Conservation (phyloP, 495 filamentous ascomycete species). For the Schizothecium vesticola region DNA sequence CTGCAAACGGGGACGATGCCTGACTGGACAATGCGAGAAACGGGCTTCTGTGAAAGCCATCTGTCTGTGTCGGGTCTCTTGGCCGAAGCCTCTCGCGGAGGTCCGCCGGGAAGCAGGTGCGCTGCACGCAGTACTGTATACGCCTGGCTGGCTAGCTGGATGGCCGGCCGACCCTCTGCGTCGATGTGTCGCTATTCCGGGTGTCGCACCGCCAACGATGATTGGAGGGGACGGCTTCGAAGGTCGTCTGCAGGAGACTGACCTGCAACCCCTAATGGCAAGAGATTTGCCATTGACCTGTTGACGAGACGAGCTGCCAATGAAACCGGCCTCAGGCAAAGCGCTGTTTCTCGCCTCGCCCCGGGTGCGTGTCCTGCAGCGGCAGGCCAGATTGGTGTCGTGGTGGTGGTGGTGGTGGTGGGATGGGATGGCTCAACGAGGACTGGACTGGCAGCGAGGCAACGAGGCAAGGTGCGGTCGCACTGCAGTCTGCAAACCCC, state of each 20-base stretch:
- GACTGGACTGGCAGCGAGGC: not conserved
- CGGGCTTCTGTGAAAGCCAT: not conserved
- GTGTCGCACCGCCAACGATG: conserved; percentile 2
- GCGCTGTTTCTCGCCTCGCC: conserved; percentile 16
- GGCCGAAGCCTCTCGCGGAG: conserved; percentile 6
- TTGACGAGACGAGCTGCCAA: conserved; percentile 19
- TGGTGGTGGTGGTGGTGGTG: conserved; percentile 3
- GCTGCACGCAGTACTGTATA: not conserved
- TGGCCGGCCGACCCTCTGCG: not conserved
- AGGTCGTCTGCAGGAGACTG: conserved; percentile 15
- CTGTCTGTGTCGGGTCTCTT: not conserved
- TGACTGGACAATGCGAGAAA: conserved; percentile 2
- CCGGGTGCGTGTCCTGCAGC: conserved; percentile 11
- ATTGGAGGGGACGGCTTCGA: conserved; percentile 13
- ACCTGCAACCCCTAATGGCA: not conserved
- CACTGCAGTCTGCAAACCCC: conserved; percentile 8
- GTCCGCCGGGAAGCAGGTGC: not conserved
- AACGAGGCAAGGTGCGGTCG: not conserved
- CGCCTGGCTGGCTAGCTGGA: conserved; percentile 1
- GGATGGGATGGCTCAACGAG: conserved; percentile 5
- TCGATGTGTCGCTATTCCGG: conserved; percentile 10
- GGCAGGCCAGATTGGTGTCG: conserved; percentile 5
- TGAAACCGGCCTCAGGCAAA: conserved; percentile 14
- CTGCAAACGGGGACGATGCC: not conserved
- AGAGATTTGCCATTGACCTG: conserved; percentile 15